Base-by-base conservation (phyloP, 2,329 filamentous ascomycete genomes). In the Fusarium dlaminii region DNA sequence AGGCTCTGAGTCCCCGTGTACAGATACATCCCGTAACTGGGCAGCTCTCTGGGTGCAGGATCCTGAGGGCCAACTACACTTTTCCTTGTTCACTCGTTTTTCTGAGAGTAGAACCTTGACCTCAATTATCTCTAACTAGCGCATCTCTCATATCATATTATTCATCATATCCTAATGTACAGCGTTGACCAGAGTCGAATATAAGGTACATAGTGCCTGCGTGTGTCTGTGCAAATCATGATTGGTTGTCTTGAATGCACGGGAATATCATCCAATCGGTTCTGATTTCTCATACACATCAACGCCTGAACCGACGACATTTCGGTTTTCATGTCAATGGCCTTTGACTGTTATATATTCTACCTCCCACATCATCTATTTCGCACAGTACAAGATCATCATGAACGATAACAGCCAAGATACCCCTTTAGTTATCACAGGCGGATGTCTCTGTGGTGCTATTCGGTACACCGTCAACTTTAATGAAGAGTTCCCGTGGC, bases 391-490 rank as follows among this genome's bases (percentile, higher is more conserved):
- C 8, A 20, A 13, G 30, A 22, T 14, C 9, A 15, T n/a, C 30
- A 68, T 62, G 55, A 12, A 29, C 22, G 55, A 27, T 8, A n/a
- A 40, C 12, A 12, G 6, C 10, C 13, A n/a, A 15, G 17, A 13
- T 7, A 0, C 30, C 9, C 55, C 60, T 15, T 61, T 39, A 34
- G 30, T 34, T 9, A 67, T 70, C 27, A 58, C 63, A 20, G 69
- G 69, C 17, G 67, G 67, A 40, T 72, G 67, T 43, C 43, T 72
- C 4, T 71, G 67, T 27, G 42, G 46, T 37, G 62, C 67, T 11
- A 68, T 72, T 20, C 63, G 43, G 7, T 72, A 63, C 24, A 68
- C 63, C 3, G 34, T 72, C 36, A 48, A 62, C 34, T 70, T 70
- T 29, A 61, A 32, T 12, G 3, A 59, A n/a, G 37, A 63, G 22